These are phyloP conservation scores for Sparassis latifolia DNA, from an alignment of 1,284 basidiomycete species.

Conservation along the genomic window DNA sequence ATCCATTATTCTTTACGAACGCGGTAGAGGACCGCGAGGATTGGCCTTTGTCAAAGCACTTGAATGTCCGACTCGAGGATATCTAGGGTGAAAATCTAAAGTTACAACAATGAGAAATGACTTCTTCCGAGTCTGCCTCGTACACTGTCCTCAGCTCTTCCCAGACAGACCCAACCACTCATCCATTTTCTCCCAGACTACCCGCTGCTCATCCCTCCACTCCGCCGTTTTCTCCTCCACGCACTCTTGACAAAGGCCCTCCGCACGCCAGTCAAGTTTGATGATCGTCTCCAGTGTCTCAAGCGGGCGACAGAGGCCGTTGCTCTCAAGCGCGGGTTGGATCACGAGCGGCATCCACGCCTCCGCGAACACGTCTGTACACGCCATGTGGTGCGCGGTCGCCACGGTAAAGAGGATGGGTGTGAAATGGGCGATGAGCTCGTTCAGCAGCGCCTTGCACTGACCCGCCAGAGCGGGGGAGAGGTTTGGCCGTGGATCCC, in stretches of 20 bases:
- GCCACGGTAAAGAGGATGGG: constrained; percentile 67
- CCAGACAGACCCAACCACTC: constrained; percentile 36
- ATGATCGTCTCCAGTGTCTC: constrained; percentile 58
- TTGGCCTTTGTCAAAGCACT: too few species aligned
- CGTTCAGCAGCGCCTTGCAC: constrained; percentile 24
- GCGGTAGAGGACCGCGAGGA: too few species aligned
- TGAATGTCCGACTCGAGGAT: too few species aligned
- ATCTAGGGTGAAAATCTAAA: too few species aligned
- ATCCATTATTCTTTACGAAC: too few species aligned
- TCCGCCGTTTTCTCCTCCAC: constrained; percentile 52
- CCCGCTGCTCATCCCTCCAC: constrained; percentile 55
- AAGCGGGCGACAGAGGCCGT: constrained; percentile 51
- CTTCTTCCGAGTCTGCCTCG: too few species aligned
- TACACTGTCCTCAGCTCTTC: background rate
- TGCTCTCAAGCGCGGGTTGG: constrained; percentile 53
- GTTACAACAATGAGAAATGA: too few species aligned
- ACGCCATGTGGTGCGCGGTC: constrained; percentile 60
- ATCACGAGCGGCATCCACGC: constrained; percentile 65
- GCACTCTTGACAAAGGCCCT: constrained; percentile 55
- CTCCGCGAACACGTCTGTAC: constrained; percentile 64
- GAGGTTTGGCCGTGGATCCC: constrained; percentile 14
- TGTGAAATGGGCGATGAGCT: constrained; percentile 57
- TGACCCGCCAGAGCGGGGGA: constrained; percentile 17
- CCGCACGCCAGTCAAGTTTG: constrained; percentile 46
- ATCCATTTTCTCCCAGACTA: constrained; percentile 56